Conservation (phyloP, 2,329 filamentous ascomycete genomes). For the Ceratocystis harringtonii region DNA sequence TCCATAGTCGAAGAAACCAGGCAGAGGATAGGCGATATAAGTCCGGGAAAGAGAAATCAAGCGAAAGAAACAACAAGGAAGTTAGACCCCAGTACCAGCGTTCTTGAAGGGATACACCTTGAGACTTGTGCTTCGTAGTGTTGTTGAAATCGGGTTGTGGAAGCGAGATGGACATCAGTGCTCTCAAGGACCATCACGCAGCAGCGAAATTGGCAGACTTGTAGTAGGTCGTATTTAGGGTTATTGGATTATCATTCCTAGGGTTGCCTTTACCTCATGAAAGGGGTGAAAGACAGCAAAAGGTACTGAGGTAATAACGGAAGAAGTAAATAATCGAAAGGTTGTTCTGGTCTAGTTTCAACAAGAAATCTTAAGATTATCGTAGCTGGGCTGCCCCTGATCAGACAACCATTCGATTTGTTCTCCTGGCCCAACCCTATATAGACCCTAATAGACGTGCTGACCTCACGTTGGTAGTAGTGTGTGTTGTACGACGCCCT, state of each 20-base stretch:
- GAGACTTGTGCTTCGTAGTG: too few species aligned
- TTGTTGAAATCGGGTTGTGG: too few species aligned
- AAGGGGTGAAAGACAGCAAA: too few species aligned
- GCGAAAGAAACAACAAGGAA: neutral
- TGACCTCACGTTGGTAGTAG: neutral
- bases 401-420: neutral
- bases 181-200: too few species aligned
- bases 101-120: neutral
- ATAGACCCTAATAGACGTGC: neutral
- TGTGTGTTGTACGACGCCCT: neutral
- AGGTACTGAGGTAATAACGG: neutral
- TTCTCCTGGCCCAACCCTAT: neutral
- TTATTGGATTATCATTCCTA: too few species aligned
- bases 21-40: too few species aligned
- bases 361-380: neutral
- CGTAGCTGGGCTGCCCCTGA: neutral
- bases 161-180: too few species aligned
- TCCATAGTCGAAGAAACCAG: neutral
- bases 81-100: neutral
- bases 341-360: neutral
- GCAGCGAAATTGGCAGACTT: too few species aligned
- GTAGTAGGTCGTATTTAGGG: too few species aligned
- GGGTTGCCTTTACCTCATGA: too few species aligned
- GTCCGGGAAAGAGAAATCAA: neutral
- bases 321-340: neutral